Evolutionary conservation across 192 early-diverging fungal genomes (phyloP).

Genomic region (Coemansia sp.): DNA sequence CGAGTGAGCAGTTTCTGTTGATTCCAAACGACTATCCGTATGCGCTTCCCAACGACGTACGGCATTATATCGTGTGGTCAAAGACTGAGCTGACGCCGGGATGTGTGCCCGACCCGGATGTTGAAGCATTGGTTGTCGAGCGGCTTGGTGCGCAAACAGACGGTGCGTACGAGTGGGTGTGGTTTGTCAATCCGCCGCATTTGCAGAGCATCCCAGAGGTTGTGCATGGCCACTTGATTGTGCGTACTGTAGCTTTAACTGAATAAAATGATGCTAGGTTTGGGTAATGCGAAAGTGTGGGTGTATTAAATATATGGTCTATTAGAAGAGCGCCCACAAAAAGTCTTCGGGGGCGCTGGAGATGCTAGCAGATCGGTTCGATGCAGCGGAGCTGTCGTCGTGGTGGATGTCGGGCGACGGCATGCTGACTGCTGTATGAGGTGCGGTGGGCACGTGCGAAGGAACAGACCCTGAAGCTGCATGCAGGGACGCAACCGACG

Average conservation of each 20-base stretch:
- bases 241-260: not conserved
- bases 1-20: constrained; percentile 22
- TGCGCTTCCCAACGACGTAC: constrained; percentile 23
- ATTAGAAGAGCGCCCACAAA: constrained; percentile 11
- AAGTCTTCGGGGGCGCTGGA: constrained; percentile 16
- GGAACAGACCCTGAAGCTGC: not conserved
- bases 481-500: constrained; percentile 3
- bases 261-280: too few relatives aligned
- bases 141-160: constrained; percentile 27
- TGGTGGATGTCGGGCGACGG: constrained; percentile 1
- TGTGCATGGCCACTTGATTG: constrained; percentile 44
- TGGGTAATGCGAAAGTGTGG: too few relatives aligned
- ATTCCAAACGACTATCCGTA: constrained; percentile 56
- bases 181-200: constrained; percentile 53
- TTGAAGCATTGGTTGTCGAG: constrained; percentile 17
- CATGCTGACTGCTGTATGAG: constrained; percentile 8
- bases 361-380: constrained; percentile 7
- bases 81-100: constrained; percentile 32
- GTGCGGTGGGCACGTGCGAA: not conserved
- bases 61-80: constrained; percentile 51
- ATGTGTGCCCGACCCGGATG: constrained; percentile 17
- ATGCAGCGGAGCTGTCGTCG: not conserved
- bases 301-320: not conserved
- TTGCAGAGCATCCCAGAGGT: constrained; percentile 53
- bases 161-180: constrained; percentile 41